Conservation (phyloP, 768 basidiomycete genomes). For the Zangia roseola region DNA sequence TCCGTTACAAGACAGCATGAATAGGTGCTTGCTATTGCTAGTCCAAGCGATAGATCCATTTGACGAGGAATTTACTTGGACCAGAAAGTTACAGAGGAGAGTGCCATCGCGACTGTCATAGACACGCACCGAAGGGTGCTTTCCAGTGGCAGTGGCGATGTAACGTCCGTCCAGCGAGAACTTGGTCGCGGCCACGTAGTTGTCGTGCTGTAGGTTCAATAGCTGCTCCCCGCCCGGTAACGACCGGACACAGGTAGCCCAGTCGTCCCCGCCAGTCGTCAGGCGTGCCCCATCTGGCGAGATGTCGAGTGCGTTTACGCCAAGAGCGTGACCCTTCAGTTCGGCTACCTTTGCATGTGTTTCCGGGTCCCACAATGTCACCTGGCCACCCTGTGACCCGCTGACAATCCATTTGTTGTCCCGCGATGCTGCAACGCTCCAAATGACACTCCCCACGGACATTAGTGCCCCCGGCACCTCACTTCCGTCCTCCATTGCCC, state of each 20-base stretch:
- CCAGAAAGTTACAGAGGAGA: neutral
- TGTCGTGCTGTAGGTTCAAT: neutral
- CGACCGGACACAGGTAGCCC: neutral
- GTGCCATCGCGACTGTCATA: neutral
- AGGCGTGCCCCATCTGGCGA: neutral
- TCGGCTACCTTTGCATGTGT: neutral
- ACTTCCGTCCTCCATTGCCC: neutral
- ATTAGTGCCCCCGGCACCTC: neutral
- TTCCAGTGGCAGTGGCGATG: neutral
- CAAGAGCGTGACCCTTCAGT: neutral
- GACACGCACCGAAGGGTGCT: neutral
- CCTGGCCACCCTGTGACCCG: neutral
- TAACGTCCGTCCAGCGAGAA: conserved; percentile 1
- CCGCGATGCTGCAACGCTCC: neutral
- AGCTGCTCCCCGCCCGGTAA: neutral
- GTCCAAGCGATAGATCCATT: conserved; percentile 1
- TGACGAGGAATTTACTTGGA: neutral
- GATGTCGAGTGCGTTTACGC: neutral
- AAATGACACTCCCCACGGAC: neutral
- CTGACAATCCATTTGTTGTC: conserved; percentile 1
- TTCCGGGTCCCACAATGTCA: neutral
- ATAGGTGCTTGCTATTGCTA: neutral
- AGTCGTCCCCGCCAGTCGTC: neutral
- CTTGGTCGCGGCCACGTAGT: neutral
- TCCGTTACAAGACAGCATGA: neutral